Base-by-base conservation (phyloP, 2,329 filamentous ascomycete genomes). In the Sporothrix variecibatus region DNA sequence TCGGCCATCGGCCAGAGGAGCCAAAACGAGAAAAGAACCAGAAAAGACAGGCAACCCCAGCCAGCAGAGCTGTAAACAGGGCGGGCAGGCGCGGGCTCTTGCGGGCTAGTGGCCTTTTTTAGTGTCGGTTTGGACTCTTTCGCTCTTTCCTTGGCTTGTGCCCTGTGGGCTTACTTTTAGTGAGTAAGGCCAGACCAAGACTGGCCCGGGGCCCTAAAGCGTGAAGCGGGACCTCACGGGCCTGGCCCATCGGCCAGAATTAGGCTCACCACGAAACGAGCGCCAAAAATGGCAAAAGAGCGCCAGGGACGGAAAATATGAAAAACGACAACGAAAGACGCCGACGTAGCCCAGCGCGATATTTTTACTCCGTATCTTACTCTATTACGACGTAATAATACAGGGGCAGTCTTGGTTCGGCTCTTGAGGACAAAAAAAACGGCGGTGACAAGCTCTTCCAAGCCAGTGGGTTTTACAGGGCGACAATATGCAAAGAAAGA, bases 211-310 rank as follows among this genome's bases (percentile, higher is more conserved):
- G 26, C n/a, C 53, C 15, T n/a, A n/a, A n/a, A n/a, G n/a, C n/a
- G n/a, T n/a, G n/a, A n/a, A n/a, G n/a, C n/a, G n/a, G n/a, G n/a
- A n/a, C n/a, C n/a, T n/a, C n/a, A n/a, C n/a, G n/a, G 26, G 56
- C 26, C 56, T 5, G 20, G 31, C 31, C 58, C 4, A 20, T 20
- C 2, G 6, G 15, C 17, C 11, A 67, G n/a, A 46, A 26, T 6
- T 43, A 65, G 62, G 34, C 62, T 65, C 38, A 46, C 40, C 64
- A 67, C 40, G 64, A 49, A 46, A n/a, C 64, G 23, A 49, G 64
- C 64, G 38, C 34, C 62, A 11, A 43, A 26, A 65, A 43, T 34
- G 38, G 34, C 38, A 43, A 65, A 43, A 20, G 58, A 62, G n/a
- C 38, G 38, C n/a, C 62, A 46, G 23, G 9, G 7, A 67, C 38